Base-by-base conservation (phyloP, 2,329 filamentous ascomycete species). In the Penicillium rolfsii region DNA sequence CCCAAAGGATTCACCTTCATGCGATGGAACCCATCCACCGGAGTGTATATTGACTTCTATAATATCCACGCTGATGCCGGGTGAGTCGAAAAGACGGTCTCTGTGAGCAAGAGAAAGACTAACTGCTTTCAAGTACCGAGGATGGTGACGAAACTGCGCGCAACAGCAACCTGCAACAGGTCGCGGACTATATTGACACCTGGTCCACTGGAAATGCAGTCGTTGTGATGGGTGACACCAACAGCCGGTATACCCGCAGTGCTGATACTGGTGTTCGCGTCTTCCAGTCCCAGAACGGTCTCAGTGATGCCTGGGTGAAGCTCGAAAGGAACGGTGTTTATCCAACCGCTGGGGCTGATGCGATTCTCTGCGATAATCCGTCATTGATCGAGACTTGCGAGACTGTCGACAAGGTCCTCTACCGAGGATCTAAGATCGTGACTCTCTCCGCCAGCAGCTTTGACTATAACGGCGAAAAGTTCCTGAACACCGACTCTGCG, bases 1-100 rank as follows among this genome's bases (percentile, higher is more conserved):
- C 88, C 87, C 24, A 90, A 90, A 74, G 88, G 88, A 14, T 89
- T 89, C 73, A 89, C 87, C 0, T 86, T 86, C 52, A 89, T 90
- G 86, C 83, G 86, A 12, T 73, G 83, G 43, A 74, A 79, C 22
- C 66, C 89, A 14, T 80, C 79, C 8, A 77, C 80, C 38, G 82
- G 82, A 16, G 81, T 85, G 7, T 87, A 83, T 61, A 74, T 88
- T 26, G 87, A 90, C 71, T 77, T 85, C 7, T 89, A 89, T 77
- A 90, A 90, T 71, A 68, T 90, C 6, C 88, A 90, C 71, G 77
- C 87, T 1, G 88, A 90, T 71, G 88, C 88, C 19, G 87, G 86
- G 75, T 79, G 69, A 40, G 63, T 38, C 5, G 71, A 76, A 14
- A 83, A 79, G 30, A 80, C 84, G 41, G 2, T n/a, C 22, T 5